Evolutionary conservation across 1,284 basidiomycete genomes (phyloP).

Genomic region (Pholiota adiposa): DNA sequence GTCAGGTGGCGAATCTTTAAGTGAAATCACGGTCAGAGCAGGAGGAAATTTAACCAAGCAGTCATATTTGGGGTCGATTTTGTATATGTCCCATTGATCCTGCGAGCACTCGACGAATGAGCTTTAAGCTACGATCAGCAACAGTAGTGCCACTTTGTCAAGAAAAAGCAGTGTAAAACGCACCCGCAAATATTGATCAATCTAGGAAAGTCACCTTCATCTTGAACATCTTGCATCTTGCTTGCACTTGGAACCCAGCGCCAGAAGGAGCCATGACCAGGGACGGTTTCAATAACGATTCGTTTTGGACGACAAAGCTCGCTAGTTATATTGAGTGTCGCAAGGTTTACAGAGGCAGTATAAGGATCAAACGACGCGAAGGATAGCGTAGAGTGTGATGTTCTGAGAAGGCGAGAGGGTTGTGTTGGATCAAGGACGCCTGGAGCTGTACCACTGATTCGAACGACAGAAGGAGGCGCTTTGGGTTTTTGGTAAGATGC

Average conservation of each 20-base stretch:
- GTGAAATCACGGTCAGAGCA: constrained; percentile 44
- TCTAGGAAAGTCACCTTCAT: constrained; percentile 75
- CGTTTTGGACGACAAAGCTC: constrained; percentile 63
- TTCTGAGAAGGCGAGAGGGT: constrained; percentile 57
- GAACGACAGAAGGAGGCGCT: constrained; percentile 9
- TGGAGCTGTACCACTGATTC: constrained; percentile 44
- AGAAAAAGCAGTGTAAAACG: constrained; percentile 28
- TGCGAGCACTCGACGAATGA: constrained; percentile 54
- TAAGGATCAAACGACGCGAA: constrained; percentile 75
- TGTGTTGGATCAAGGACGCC: constrained; percentile 68
- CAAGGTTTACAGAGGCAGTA: constrained; percentile 52
- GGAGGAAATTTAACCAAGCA: constrained; percentile 58
- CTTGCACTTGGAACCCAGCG: constrained; percentile 75
- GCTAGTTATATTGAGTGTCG: constrained; percentile 46
- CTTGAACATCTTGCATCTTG: constrained; percentile 52
- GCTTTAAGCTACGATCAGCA: constrained; percentile 33
- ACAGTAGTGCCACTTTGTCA: neutral
- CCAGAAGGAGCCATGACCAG: constrained; percentile 61
- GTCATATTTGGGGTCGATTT: constrained; percentile 70
- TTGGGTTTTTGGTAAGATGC: constrained; percentile 13
- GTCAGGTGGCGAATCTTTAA: constrained; percentile 20
- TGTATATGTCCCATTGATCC: constrained; percentile 84
- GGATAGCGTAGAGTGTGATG: constrained; percentile 54
- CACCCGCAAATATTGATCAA: constrained; percentile 70
- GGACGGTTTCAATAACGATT: constrained; percentile 67